Base-by-base conservation (phyloP, 345 rosid species). In the Eucalyptus leucophloia region DNA sequence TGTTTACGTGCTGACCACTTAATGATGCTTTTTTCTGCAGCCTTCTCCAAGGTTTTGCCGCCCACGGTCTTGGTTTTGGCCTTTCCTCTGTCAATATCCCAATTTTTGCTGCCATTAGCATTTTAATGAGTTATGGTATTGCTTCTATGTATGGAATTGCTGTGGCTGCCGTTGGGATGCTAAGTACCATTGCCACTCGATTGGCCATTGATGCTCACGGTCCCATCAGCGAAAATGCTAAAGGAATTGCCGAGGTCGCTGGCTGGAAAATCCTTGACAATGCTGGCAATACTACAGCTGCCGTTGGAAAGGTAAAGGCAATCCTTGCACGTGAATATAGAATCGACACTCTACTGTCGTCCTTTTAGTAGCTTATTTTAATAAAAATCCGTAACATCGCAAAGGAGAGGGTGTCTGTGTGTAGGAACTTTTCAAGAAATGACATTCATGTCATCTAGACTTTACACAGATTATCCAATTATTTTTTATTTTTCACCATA, bases 161-260 rank as follows among this genome's bases (percentile, higher is more conserved):
- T 21, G 86, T 93, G 86, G 94, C 91, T 85, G 92, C 93, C 80
- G 93, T 93, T 67, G 93, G 93, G 88, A 93, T 93, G 94, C 80
- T 93, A 37, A 92, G 92, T 90, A 93, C 92, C 53, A 92, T 92
- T 86, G 93, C 94, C 51, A 92, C 94, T 86, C 91, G 92, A 77
- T 88, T 91, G 89, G 93, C 94, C 56, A 92, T 92, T 44, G 92
- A 91, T 81, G 93, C 92, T 49, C 90, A 91, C 81, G 90, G 92
- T 86, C 92, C 93, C 88, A 93, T 93, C 60, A 92, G 92, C 86
- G 92, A 92, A 88, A n/a, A n/a, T n/a, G n/a, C n/a, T n/a, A n/a
- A n/a, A n/a, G n/a, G n/a, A n/a, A n/a, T n/a, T n/a, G n/a, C n/a
- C n/a, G n/a, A n/a, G n/a, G n/a, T n/a, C n/a, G n/a, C n/a, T n/a